A percentile compares a stretch with the other conserved stretches of the same genome.
Conservation (phyloP, 1,139 yeast genomes). For the Scheffersomyces stambukii region DNA sequence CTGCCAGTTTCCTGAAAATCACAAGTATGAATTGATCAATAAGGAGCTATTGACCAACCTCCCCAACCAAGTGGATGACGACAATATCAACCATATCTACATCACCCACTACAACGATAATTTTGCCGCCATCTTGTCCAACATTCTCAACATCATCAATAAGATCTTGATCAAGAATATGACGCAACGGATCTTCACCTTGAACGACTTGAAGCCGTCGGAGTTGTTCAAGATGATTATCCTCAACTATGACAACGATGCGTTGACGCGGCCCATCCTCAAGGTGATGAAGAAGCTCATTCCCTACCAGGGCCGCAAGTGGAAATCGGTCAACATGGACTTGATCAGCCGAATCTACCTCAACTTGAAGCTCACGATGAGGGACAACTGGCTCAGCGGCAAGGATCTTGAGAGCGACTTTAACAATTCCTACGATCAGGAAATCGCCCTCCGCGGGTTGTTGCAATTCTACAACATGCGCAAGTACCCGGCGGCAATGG, state of each 20-base stretch:
- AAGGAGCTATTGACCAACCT: constrained; percentile 23
- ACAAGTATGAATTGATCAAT: constrained; percentile 26
- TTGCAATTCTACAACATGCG: constrained; percentile 73
- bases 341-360: constrained; percentile 82
- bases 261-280: constrained; percentile 66
- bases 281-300: constrained; percentile 73
- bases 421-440: constrained; percentile 80
- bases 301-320: constrained; percentile 89
- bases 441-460: constrained; percentile 75
- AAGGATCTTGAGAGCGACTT: constrained; percentile 73
- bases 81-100: constrained; percentile 24
- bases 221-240: constrained; percentile 42
- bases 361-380: constrained; percentile 64
- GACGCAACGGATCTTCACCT: constrained; percentile 51
- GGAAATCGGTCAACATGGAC: constrained; percentile 94
- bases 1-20: constrained; percentile 12
- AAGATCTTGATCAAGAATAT: constrained; percentile 42
- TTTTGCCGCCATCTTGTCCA: constrained; percentile 41
- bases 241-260: constrained; percentile 53
- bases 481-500: constrained; percentile 51
- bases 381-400: constrained; percentile 90
- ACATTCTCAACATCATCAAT: constrained; percentile 42
- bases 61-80: constrained; percentile 22
- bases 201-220: constrained; percentile 54
- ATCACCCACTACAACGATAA: constrained; percentile 36